Conservation (phyloP, 257 asterid species). For the Nyctanthes arbortristis region DNA sequence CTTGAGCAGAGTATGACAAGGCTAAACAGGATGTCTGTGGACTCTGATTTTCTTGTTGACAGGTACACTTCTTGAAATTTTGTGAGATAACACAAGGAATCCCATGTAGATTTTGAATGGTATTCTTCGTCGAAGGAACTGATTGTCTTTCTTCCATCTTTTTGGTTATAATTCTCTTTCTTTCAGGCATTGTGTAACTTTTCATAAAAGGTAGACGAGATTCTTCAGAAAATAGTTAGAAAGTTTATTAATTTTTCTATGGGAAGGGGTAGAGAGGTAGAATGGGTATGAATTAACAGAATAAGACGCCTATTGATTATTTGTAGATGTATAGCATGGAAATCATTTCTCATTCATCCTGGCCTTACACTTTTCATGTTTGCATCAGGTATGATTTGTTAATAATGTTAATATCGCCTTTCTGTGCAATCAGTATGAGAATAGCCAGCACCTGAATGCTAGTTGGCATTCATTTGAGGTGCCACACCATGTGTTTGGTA, state of each 20-base stretch:
- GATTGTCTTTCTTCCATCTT: neutral
- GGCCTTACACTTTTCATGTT: neutral
- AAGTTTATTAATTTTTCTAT: neutral
- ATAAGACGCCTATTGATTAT: neutral
- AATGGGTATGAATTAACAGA: neutral
- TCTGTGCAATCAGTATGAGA: neutral
- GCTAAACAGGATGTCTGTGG: conserved; percentile 98
- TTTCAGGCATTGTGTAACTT: neutral
- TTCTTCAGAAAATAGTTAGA: neutral
- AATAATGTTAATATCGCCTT: neutral
- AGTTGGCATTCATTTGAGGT: neutral
- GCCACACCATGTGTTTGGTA: neutral
- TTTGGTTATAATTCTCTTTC: neutral
- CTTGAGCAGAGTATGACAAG: conserved; percentile 97
- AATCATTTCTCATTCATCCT: neutral
- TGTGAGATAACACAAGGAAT: neutral
- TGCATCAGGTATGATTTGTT: neutral
- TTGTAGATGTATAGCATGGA: neutral
- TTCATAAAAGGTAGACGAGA: neutral
- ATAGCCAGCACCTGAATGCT: neutral
- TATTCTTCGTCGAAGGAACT: neutral
- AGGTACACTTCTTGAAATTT: conserved; percentile 53
- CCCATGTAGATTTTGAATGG: neutral
- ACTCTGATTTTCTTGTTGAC: conserved; percentile 96
- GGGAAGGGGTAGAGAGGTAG: neutral